These are phyloP conservation scores for Solanum hybrid DNA, from an alignment of 305 asterid genomes.

Conservation along the genomic window DNA sequence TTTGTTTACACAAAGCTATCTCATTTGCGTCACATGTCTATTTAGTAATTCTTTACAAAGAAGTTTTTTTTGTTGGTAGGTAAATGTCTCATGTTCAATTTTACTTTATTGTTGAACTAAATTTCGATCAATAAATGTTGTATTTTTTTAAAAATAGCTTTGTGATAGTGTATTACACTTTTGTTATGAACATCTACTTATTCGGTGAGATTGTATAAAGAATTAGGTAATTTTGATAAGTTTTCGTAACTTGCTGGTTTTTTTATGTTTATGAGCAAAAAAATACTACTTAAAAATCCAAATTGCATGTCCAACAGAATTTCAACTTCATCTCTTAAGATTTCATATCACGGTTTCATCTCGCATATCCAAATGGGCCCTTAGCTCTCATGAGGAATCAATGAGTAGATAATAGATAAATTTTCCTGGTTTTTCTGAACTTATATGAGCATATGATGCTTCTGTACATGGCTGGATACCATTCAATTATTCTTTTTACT, in stretches of 20 bases:
- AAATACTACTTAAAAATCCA: too few species aligned
- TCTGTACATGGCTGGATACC: neutral
- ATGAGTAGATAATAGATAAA: neutral
- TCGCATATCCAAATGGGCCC: neutral
- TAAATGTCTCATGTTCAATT: too few species aligned
- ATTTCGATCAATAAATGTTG: neutral
- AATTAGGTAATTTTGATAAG: too few species aligned
- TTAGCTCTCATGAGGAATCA: neutral
- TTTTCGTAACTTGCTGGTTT: too few species aligned
- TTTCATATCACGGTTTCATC: neutral
- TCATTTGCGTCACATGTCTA: neutral
- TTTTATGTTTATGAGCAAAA: too few species aligned
- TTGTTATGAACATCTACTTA: neutral
- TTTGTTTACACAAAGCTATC: neutral
- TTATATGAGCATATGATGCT: neutral
- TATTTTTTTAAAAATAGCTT: neutral
- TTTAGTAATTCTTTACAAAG: neutral
- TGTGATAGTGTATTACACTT: neutral
- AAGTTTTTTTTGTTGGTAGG: neutral
- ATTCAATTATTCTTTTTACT: neutral
- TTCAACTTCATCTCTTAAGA: neutral
- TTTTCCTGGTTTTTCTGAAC: neutral
- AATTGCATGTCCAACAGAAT: too few species aligned
- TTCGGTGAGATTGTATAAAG: neutral
- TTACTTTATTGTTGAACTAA: neutral